Percentiles rank a stretch among this genome's conserved stretches.
Conservation (phyloP, 2,329 filamentous ascomycete genomes). For the Aspergillus ruber region DNA sequence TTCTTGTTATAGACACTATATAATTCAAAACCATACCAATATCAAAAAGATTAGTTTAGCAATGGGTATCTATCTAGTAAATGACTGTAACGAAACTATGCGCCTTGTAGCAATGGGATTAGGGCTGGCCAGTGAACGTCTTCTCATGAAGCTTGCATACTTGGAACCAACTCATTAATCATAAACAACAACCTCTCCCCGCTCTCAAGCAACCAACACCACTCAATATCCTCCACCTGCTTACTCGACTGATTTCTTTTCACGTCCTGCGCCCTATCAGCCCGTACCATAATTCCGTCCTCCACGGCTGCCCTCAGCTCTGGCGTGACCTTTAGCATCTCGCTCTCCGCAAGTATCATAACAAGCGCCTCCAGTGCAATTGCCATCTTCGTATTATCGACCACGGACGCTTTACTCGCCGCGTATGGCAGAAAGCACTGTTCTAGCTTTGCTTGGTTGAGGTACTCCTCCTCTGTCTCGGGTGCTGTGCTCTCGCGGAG, state of each 20-base stretch:
- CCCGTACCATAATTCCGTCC: slow-evolving; percentile 48
- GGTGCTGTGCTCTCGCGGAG: slow-evolving; percentile 42
- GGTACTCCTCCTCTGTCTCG: slow-evolving; percentile 32
- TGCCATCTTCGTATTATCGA: slow-evolving; percentile 68
- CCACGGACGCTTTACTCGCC: slow-evolving; percentile 53
- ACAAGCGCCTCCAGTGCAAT: slow-evolving; percentile 62
- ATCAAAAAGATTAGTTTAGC: neutral
- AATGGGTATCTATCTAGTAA: neutral
- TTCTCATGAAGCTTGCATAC: neutral
- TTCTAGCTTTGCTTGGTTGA: slow-evolving; percentile 48
- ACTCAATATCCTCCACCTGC: slow-evolving; percentile 29
- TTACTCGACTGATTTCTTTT: slow-evolving; percentile 38
- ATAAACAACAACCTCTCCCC: slow-evolving; percentile 33
- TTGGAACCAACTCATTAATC: slow-evolving; percentile 26
- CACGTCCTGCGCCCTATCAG: slow-evolving; percentile 38
- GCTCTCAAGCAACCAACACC: slow-evolving; percentile 36
- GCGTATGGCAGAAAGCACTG: slow-evolving; percentile 60
- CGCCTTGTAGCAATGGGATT: neutral
- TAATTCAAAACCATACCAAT: neutral
- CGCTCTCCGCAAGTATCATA: slow-evolving; percentile 42
- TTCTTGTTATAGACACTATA: neutral
- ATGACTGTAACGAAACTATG: neutral
- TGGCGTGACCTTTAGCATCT: slow-evolving; percentile 26
- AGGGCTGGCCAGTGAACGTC: neutral
- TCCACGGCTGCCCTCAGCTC: slow-evolving; percentile 43